Percentiles rank a stretch among this genome's conserved stretches.
Evolutionary conservation across 495 filamentous ascomycete genomes (phyloP).

Genomic region (Ramalina intermedia): DNA sequence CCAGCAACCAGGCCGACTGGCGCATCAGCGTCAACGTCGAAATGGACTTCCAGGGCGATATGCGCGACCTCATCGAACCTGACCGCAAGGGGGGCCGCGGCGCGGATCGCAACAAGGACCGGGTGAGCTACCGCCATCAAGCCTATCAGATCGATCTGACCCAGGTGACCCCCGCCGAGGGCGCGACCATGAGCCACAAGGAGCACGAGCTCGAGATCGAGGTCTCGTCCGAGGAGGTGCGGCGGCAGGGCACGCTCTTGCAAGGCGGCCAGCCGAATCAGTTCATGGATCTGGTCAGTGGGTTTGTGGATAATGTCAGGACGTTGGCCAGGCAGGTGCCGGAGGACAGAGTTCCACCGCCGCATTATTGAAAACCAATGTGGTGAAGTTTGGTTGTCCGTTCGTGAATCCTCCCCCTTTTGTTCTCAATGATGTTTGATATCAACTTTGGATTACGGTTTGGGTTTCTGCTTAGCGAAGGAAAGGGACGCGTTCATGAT

Average conservation of each 20-base stretch:
- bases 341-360: neutral
- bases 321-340: conserved; percentile 37
- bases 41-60: conserved; percentile 64
- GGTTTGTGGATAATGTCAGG: conserved; percentile 72
- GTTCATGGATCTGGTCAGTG: conserved; percentile 62
- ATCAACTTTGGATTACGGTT: too few relatives aligned
- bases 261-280: conserved; percentile 42
- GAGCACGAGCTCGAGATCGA: conserved; percentile 87
- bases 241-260: conserved; percentile 53
- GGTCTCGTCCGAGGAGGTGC: conserved; percentile 48
- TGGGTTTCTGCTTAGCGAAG: too few relatives aligned
- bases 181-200: conserved; percentile 36
- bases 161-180: conserved; percentile 55
- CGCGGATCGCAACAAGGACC: conserved; percentile 66
- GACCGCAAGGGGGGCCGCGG: conserved; percentile 26
- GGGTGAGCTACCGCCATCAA: conserved; percentile 73
- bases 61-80: conserved; percentile 35
- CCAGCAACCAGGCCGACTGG: conserved; percentile 60
- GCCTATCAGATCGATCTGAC: conserved; percentile 82
- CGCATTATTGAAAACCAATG: neutral
- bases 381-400: too few relatives aligned
- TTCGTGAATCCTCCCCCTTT: too few relatives aligned
- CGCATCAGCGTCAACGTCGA: conserved; percentile 83
- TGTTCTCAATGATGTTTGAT: too few relatives aligned
- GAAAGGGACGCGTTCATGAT: neutral